Evolutionary conservation across 2,329 filamentous ascomycete species (phyloP), one percentile per base, ranked within the genome.

Genomic region (Escovopsis sp.): DNA sequence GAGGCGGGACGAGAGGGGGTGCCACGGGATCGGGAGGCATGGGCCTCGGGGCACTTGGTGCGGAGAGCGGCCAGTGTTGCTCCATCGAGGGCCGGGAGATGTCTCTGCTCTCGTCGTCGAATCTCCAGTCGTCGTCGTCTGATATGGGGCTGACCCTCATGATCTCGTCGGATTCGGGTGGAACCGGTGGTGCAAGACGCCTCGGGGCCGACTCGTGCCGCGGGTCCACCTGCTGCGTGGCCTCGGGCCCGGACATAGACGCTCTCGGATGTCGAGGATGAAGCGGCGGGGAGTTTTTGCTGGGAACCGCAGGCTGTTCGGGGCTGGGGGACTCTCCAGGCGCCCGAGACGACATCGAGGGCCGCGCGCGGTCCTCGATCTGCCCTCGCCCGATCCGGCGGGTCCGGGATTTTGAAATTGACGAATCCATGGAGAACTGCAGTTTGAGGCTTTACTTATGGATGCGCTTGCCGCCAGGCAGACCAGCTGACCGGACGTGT

Each of bases 81-180:
- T 65, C 57, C 33, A 61, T 68, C 5, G 55, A 60, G 19, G 66
- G 72, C 50, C 66, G 61, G 28, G 68, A 65, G 48, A 76, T 76
- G 32, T 65, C 54, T 32, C 62, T 49, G 13, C 56, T 57, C 30
- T 35, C 27, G 30, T 43, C 46, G 18, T 43, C 43, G 1, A 11
- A 31, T 53, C 43, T 31, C 42, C 41, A 17, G 37, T 36, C 27
- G 28, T 43, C 46, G 21, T 42, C 43, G 51, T 44, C 31, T 42
- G 42, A 15, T 38, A 35, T 30, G 43, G 39, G 12, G 40, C 32
- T 17, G 40, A 37, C 39, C 32, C 31, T 31, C 19, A 15, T 26
- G 21, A 27, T 28, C 12, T 21, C 29, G 17, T 28, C 17, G 10
- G 30, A 23, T 16, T 17, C 27, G 23, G 6, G 15, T 16, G 35